These are phyloP conservation scores for Hansenula lynferdii DNA, from an alignment of 1,139 yeast genomes.

Conservation along the genomic window DNA sequence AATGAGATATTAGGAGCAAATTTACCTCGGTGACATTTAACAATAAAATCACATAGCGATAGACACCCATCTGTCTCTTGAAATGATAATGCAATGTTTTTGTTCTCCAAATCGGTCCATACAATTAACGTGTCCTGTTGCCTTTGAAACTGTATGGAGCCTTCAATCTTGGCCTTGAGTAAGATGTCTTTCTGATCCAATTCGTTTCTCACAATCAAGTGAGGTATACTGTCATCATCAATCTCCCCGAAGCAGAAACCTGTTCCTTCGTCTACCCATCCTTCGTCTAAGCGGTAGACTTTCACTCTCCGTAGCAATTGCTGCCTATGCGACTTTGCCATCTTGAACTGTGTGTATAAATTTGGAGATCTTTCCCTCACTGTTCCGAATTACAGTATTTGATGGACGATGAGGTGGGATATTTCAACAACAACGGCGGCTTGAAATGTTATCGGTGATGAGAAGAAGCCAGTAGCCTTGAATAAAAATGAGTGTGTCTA, in stretches of 20 bases:
- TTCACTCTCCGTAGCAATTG: constrained; percentile 61
- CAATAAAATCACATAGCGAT: constrained; percentile 73
- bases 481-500: no score
- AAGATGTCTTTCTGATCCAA: constrained; percentile 53
- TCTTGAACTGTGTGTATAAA: background rate
- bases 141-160: constrained; percentile 79
- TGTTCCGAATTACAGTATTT: no score
- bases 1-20: constrained; percentile 67
- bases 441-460: no score
- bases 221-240: constrained; percentile 36
- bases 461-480: no score
- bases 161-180: constrained; percentile 62
- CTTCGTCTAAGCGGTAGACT: constrained; percentile 74
- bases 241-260: constrained; percentile 79
- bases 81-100: constrained; percentile 84
- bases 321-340: background rate
- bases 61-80: constrained; percentile 93
- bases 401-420: no score
- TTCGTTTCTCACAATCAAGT: constrained; percentile 71
- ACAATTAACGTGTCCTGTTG: constrained; percentile 94
- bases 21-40: constrained; percentile 53
- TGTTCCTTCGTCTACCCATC: constrained; percentile 92
- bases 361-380: no score
- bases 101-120: constrained; percentile 81
- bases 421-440: no score